Evolutionary conservation across 768 basidiomycete species (phyloP), one percentile per base, ranked within the genome.

Genomic region (Suillus subaureus): DNA sequence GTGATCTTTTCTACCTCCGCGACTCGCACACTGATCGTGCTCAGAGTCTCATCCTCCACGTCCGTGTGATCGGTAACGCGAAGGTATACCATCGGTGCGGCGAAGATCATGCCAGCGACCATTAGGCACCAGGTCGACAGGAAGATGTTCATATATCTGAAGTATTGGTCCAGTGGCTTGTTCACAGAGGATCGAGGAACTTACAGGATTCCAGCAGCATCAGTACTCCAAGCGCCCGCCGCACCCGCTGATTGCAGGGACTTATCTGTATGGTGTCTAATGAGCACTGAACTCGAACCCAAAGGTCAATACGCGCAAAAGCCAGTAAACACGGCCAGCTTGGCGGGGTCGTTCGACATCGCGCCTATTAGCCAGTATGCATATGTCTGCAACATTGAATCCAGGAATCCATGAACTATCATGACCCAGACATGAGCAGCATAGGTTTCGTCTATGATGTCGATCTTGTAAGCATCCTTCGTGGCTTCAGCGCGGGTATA

Each of bases 301-400:
- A 56, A 61, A 42, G 28, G 61, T 62, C 28, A n/a, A 67, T 6
- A 82, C 87, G 67, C 72, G 91, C 90, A 92, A 71, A 93, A 89
- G 49, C 92, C 91, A 23, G 87, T 79, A 70, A 92, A 87, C 87
- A 62, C 91, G 89, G 84, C 91, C 26, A 93, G 82, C 73, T 90
- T 90, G 3, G 82, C 84, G 8, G 89, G 88, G 72, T 92, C 87
- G 69, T 92, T 91, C 26, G 89, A 89, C 87, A 93, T 89, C 8
- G 89, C 87, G 58, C 91, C 91, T 84, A 90, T 89, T 71, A 90
- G 80, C 89, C 89, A 91, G 73, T 91, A 90, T 9, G 87, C 85
- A 0, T 85, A 85, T 3, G 89, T 91, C 73, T 93, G 92, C 89
- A 90, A 92, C 84, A 90, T 87, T 1, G 91, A 81, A 69, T 93